Evolutionary conservation across 176 grass and related monocot species (phyloP).

Genomic region (Canna indica): DNA sequence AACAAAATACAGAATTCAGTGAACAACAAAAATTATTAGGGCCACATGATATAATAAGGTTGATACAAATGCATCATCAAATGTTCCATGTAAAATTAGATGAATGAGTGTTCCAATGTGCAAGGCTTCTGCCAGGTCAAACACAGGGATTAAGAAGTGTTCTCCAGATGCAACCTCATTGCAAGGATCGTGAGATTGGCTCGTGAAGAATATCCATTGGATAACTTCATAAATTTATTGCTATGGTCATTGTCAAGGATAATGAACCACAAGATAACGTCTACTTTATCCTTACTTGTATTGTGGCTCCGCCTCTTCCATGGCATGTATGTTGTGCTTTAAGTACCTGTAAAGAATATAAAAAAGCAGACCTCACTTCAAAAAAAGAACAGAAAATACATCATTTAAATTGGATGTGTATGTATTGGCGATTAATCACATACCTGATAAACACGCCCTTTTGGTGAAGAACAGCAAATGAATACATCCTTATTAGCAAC

Average conservation of each 20-base stretch:
- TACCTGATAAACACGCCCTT: constrained; percentile 79
- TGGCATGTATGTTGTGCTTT: constrained; percentile 66
- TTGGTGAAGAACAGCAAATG: constrained; percentile 26
- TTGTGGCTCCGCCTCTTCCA: constrained; percentile 78
- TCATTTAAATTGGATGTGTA: background rate
- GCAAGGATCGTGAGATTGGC: background rate
- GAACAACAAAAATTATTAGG: no score
- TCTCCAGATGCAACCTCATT: no score
- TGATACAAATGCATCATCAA: no score
- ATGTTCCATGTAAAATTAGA: no score
- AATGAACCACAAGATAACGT: background rate
- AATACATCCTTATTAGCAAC: constrained; percentile 11
- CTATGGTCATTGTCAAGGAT: constrained; percentile 1
- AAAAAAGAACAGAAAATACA: constrained; percentile 15
- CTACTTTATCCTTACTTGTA: constrained; percentile 38
- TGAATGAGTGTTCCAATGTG: no score
- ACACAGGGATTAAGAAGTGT: no score
- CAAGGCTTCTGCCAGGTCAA: no score
- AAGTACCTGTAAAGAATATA: constrained; percentile 36
- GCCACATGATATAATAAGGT: no score
- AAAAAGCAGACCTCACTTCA: background rate
- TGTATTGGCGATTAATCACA: background rate
- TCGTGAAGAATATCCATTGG: background rate
- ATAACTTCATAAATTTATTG: background rate
- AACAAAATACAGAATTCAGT: no score